Evolutionary conservation across 2,329 filamentous ascomycete genomes (phyloP).

Genomic region (Aspergillus ochraceoroseus): DNA sequence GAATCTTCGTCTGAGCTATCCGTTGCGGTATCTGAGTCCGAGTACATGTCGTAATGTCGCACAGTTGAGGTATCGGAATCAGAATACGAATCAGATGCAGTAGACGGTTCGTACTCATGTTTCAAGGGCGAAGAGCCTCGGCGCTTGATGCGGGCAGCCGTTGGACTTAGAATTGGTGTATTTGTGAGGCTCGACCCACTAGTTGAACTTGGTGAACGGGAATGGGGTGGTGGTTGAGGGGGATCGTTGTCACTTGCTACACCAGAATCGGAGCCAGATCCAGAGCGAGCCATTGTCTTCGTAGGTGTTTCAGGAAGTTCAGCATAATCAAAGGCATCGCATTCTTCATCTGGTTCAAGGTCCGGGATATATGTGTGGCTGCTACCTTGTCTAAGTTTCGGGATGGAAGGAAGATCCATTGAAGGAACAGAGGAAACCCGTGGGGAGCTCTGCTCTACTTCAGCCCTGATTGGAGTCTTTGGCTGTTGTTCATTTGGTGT

Average conservation of each 20-base stretch:
- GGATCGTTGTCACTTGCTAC: slow-evolving; percentile 32
- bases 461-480: slow-evolving; percentile 26
- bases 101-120: slow-evolving; percentile 91
- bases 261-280: slow-evolving; percentile 26
- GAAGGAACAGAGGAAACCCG: slow-evolving; percentile 48
- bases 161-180: slow-evolving; percentile 49
- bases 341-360: slow-evolving; percentile 28
- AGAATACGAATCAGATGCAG: slow-evolving; percentile 57
- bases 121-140: slow-evolving; percentile 89
- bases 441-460: slow-evolving; percentile 31
- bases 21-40: slow-evolving; percentile 48
- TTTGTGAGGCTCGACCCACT: slow-evolving; percentile 43
- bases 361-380: slow-evolving; percentile 33
- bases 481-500: slow-evolving; percentile 21
- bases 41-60: slow-evolving; percentile 47
- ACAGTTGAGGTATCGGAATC: slow-evolving; percentile 54
- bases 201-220: slow-evolving; percentile 50
- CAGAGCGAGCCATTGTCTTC: slow-evolving; percentile 26
- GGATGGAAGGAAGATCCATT: slow-evolving; percentile 42
- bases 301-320: slow-evolving; percentile 25
- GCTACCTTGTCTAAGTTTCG: slow-evolving; percentile 40
- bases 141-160: slow-evolving; percentile 51
- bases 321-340: slow-evolving; percentile 22
- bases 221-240: slow-evolving; percentile 45
- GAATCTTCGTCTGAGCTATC: slow-evolving; percentile 55